Percentiles rank a stretch among this genome's conserved stretches.
phyloP scores from a whole-genome alignment of 2,329 filamentous ascomycete genomes.

The Fusarium nanum region DNA sequence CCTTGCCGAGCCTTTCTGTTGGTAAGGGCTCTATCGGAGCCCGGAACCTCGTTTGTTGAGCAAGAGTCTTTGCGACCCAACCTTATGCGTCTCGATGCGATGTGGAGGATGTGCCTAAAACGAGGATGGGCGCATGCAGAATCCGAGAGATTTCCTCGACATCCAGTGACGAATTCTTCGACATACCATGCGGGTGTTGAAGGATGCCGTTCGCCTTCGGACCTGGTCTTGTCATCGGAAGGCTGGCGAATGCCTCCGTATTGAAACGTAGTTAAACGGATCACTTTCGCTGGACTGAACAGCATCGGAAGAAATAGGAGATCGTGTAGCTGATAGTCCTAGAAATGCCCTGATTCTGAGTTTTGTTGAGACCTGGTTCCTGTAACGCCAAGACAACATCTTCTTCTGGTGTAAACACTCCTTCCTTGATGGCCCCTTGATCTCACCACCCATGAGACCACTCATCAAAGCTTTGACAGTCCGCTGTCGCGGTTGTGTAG shows the following conservation, averaged over 20 bases:
- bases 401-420: not conserved
- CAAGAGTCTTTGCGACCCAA: not conserved
- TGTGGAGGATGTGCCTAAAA: not conserved
- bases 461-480: not conserved
- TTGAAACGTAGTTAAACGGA: not conserved
- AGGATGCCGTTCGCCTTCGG: not conserved
- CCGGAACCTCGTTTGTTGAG: not conserved
- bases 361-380: not conserved
- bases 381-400: not conserved
- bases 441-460: not conserved
- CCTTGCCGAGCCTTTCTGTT: no score
- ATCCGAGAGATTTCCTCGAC: rapidly evolving
- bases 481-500: rapidly evolving
- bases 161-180: not conserved
- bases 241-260: not conserved
- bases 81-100: not conserved
- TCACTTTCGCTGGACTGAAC: no score
- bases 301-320: not conserved
- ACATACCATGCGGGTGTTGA: not conserved
- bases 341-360: not conserved
- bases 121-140: not conserved
- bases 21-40: no score
- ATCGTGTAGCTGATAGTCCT: no score
- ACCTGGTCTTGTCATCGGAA: not conserved
- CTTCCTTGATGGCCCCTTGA: not conserved